Percentiles rank a stretch among this genome's conserved stretches.
These are phyloP conservation scores for Prunus padus DNA, from an alignment of 306 rosid species.

Conservation along the genomic window DNA sequence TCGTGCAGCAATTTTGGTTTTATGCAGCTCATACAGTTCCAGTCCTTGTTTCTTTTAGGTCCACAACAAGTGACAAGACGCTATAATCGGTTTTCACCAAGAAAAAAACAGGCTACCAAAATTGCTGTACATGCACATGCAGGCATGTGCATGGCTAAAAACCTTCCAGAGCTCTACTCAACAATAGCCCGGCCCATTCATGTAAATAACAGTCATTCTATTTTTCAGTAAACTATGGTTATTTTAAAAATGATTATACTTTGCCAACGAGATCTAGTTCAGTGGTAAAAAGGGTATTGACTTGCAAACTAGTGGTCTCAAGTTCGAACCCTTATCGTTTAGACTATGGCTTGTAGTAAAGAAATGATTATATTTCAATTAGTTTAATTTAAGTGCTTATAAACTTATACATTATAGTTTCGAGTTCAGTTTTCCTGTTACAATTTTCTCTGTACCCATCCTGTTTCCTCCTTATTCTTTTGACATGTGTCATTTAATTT, in stretches of 20 bases:
- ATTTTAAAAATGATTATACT: background rate
- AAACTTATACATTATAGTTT: no score
- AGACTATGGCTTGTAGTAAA: no score
- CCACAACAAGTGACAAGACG: background rate
- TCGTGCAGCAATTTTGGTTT: slow-evolving; percentile 1
- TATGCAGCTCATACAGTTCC: background rate
- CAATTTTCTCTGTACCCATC: no score
- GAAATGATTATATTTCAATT: background rate
- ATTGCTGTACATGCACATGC: background rate
- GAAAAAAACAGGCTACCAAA: background rate
- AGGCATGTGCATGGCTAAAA: background rate
- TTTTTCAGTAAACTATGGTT: background rate
- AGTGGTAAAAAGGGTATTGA: no score
- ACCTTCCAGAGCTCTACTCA: background rate
- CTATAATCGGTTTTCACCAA: background rate
- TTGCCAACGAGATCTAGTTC: background rate
- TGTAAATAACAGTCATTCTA: background rate
- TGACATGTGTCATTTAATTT: no score
- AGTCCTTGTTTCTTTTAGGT: background rate
- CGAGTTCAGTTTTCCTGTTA: no score
- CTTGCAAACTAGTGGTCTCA: fast-evolving
- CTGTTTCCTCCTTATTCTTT: no score
- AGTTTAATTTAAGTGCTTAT: no score
- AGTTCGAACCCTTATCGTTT: no score
- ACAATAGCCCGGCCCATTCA: background rate